Base-by-base conservation (phyloP, 768 basidiomycete species). In the Russula abietina region DNA sequence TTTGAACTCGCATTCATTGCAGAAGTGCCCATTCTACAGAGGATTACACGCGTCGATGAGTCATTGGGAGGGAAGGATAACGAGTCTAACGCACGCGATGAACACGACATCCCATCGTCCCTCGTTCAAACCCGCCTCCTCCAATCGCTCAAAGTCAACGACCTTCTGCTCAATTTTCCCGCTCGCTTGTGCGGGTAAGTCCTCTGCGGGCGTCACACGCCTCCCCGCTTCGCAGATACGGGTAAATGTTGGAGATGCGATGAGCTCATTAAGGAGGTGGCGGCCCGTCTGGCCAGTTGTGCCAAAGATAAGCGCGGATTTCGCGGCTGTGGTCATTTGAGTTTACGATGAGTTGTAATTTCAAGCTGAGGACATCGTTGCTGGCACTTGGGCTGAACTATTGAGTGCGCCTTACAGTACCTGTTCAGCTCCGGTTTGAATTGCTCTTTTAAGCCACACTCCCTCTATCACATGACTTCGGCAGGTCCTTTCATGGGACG, bases 71-170 rank as follows among this genome's bases (percentile, higher is more conserved):
- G 26, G 16, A 7, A 36, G 11, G 11, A 2, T 19, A 4, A 54
- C 10, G 12, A 14, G 3, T 22, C 10, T 36, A 33, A 79, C 82
- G 51, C 62, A 86, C 77, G 88, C 79, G 64, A 93, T 83, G 69
- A 85, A 87, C 0, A 93, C 85, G 24, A 87, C 84, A 72, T 91
- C 88, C 84, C 87, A 90, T 49, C 80, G 81, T 11, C 78, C 81
- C 0, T 80, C 76, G 48, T 78, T 77, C 66, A 89, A 66, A 6
- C 77, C 79, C 2, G 79, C 75, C 50, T 78, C 77, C 9, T 78
- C 79, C 7, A 87, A 68, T 60, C 84, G 85, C 69, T 91, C 88
- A 68, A 87, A 89, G 70, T 89, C 82, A 57, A 89, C 78, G 2
- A 74, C 75, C 68, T 84, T 82, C 73, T 90, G 88, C 63, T 83